Conservation (phyloP, 805 yeast species). For the Maudiozyma serrabonitensis region DNA sequence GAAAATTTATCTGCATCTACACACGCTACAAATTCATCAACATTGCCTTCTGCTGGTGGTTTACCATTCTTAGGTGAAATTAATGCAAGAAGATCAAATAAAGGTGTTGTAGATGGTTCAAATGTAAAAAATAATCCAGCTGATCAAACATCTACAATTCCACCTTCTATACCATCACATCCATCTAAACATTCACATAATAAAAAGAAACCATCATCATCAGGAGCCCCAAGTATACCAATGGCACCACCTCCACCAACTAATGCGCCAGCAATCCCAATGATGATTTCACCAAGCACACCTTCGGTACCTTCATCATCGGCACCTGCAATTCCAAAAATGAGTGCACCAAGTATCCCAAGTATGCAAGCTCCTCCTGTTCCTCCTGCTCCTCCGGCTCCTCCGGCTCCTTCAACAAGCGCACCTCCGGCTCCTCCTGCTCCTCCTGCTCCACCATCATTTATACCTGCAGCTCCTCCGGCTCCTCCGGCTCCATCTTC, state of each 20-base stretch:
- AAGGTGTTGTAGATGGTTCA: constrained; percentile 31
- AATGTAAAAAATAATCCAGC: background rate
- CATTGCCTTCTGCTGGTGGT: constrained; percentile 29
- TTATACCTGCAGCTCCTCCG: constrained; percentile 8
- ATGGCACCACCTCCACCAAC: constrained; percentile 9
- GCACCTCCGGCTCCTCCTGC: constrained; percentile 16
- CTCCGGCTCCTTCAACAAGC: background rate
- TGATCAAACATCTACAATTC: constrained; percentile 9
- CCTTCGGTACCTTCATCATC: constrained; percentile 16
- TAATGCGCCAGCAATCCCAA: constrained; percentile 13
- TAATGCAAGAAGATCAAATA: constrained; percentile 41
- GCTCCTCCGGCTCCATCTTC: constrained; percentile 17
- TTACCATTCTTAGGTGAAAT: constrained; percentile 47
- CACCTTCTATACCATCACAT: constrained; percentile 25
- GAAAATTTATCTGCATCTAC: too few species aligned
- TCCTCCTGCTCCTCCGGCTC: constrained; percentile 9
- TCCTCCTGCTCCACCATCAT: constrained; percentile 17
- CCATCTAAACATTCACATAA: constrained; percentile 15
- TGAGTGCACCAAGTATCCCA: constrained; percentile 7
- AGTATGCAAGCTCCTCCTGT: constrained; percentile 14
- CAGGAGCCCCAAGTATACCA: background rate
- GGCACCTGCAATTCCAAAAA: constrained; percentile 18
- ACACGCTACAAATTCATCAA: constrained; percentile 7
- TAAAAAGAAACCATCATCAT: background rate
- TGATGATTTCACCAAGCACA: constrained; percentile 9